Evolutionary conservation across 2,329 filamentous ascomycete species (phyloP).

Genomic region (Penicillium fuscoglaucum): DNA sequence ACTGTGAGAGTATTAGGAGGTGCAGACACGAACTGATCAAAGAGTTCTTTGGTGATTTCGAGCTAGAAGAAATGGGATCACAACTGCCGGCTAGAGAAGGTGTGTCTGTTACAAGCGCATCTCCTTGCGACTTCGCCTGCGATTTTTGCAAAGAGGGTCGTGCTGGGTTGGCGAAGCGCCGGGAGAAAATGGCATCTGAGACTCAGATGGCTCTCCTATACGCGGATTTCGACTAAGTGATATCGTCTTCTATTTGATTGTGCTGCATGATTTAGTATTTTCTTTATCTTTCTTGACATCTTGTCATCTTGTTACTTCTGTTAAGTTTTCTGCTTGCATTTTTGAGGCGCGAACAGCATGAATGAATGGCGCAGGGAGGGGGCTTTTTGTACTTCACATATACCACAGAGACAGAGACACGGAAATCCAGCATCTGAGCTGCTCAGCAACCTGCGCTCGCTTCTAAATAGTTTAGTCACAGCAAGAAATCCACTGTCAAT

Average conservation of each 20-base stretch:
- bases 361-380: not conserved
- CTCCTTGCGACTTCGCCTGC: conserved; percentile 71
- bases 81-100: conserved; percentile 11
- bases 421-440: not conserved
- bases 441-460: not conserved
- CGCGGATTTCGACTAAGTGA: not conserved
- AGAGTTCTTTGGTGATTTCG: conserved; percentile 71
- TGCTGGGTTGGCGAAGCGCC: conserved; percentile 58
- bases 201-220: conserved; percentile 13
- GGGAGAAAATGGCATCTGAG: conserved; percentile 40
- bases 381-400: not conserved
- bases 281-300: too few relatives aligned
- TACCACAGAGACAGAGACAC: not conserved
- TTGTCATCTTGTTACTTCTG: not conserved
- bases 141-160: conserved; percentile 73
- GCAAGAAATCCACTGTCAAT: not conserved
- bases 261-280: not conserved
- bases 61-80: conserved; percentile 36
- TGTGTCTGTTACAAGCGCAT: conserved; percentile 25
- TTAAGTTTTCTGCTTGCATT: not conserved
- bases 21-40: conserved; percentile 78
- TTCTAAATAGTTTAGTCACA: not conserved
- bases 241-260: not conserved
- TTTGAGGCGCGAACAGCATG: not conserved
- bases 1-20: conserved; percentile 72